Percentiles rank a stretch among this genome's conserved stretches.
phyloP scores from a whole-genome alignment of 441 rosid species.

The Pelargonium myrrhifolium region DNA sequence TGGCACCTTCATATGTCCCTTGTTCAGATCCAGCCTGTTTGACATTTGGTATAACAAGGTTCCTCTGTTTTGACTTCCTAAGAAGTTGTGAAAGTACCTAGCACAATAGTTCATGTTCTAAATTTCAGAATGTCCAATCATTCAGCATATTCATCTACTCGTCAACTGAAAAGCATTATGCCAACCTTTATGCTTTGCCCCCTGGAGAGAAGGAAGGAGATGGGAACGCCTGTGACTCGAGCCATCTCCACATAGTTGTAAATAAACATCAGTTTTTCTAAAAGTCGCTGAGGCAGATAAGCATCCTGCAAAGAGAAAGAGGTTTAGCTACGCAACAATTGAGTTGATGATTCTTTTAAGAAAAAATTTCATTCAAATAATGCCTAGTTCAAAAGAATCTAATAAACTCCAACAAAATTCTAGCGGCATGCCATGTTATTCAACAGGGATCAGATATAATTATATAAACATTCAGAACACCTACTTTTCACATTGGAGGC shows the following conservation, averaged over 20 bases:
- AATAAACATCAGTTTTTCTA: constrained; percentile 88
- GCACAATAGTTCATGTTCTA: constrained; percentile 17
- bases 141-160: constrained; percentile 21
- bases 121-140: constrained; percentile 18
- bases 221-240: constrained; percentile 96
- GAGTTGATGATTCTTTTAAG: background rate
- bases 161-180: constrained; percentile 14
- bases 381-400: background rate
- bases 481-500: background rate
- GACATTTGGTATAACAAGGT: constrained; percentile 78
- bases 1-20: constrained; percentile 97
- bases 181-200: constrained; percentile 96
- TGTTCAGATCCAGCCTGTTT: constrained; percentile 89
- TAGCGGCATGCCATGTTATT: too few relatives aligned
- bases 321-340: constrained; percentile 1
- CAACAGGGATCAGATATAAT: background rate
- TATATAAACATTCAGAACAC: constrained; percentile 5
- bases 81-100: constrained; percentile 97
- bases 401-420: background rate
- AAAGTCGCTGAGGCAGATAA: constrained; percentile 92
- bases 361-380: background rate
- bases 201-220: constrained; percentile 93
- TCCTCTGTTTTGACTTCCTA: constrained; percentile 84
- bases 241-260: constrained; percentile 99
- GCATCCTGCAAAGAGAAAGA: constrained; percentile 66